Conservation (phyloP, 805 yeast species). For the Schwanniomyces sp. region DNA sequence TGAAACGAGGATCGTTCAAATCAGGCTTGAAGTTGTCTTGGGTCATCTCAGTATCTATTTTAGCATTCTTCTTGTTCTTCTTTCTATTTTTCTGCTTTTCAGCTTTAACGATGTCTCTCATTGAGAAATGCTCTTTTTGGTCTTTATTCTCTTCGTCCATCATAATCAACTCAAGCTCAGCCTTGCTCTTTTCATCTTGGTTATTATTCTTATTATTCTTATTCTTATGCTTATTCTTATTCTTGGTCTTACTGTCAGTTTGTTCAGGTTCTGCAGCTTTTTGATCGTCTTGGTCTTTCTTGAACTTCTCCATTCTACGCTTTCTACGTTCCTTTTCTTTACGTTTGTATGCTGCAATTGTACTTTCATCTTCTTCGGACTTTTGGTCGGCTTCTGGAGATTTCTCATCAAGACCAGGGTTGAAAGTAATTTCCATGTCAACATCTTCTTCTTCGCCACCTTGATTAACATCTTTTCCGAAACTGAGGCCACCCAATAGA, state of each 20-base stretch:
- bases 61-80: conserved; percentile 44
- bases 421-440: conserved; percentile 94
- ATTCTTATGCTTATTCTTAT: conserved; percentile 10
- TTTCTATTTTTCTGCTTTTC: conserved; percentile 59
- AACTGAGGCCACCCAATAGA: conserved; percentile 44
- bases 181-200: conserved; percentile 35
- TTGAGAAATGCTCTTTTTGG: conserved; percentile 64
- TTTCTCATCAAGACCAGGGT: conserved; percentile 71
- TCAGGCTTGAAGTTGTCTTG: conserved; percentile 63
- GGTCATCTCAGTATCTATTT: conserved; percentile 48
- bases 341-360: conserved; percentile 76
- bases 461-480: conserved; percentile 17
- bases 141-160: conserved; percentile 49
- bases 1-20: conserved; percentile 81
- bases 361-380: conserved; percentile 55
- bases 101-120: conserved; percentile 74
- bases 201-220: conserved; percentile 11
- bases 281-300: conserved; percentile 53
- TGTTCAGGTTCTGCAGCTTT: conserved; percentile 13
- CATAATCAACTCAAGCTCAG: conserved; percentile 76
- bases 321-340: conserved; percentile 93
- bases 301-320: conserved; percentile 74
- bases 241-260: conserved; percentile 8
- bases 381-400: conserved; percentile 27
- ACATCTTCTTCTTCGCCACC: conserved; percentile 60